Evolutionary conservation across 2,329 filamentous ascomycete species (phyloP).

Genomic region (Hypoxylon sp.): DNA sequence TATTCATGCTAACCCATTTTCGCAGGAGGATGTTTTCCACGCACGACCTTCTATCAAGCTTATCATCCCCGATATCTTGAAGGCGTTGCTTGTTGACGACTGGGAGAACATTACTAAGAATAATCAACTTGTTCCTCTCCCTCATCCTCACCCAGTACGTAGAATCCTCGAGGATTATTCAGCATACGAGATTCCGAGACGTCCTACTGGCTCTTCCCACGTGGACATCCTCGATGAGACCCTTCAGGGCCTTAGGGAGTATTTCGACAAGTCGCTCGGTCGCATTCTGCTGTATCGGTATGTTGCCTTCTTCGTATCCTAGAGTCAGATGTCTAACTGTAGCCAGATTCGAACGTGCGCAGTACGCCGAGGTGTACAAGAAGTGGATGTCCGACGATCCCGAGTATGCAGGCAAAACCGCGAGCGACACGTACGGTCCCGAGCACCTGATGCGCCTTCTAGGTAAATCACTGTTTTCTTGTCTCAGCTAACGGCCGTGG

Average conservation of each 20-base stretch:
- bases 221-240: constrained; percentile 92
- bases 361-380: constrained; percentile 84
- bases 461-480: constrained; percentile 68
- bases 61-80: constrained; percentile 88
- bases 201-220: constrained; percentile 76
- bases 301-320: constrained; percentile 39
- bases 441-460: constrained; percentile 93
- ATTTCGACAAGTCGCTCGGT: constrained; percentile 92
- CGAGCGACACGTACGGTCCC: constrained; percentile 89
- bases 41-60: constrained; percentile 88
- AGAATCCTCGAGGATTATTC: constrained; percentile 87
- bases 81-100: constrained; percentile 94
- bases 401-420: constrained; percentile 77
- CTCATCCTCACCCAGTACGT: constrained; percentile 80
- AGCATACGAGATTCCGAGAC: constrained; percentile 76
- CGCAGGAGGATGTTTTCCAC: constrained; percentile 89
- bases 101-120: constrained; percentile 99
- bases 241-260: constrained; percentile 86
- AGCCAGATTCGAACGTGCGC: constrained; percentile 85
- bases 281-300: constrained; percentile 88
- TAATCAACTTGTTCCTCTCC: constrained; percentile 87
- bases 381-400: constrained; percentile 74
- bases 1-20: constrained; percentile 25
- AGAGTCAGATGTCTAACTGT: constrained; percentile 44
- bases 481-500: neutral